phyloP scores from a whole-genome alignment of 1,284 basidiomycete species.

The Cystobasidiaceae sp. region DNA sequence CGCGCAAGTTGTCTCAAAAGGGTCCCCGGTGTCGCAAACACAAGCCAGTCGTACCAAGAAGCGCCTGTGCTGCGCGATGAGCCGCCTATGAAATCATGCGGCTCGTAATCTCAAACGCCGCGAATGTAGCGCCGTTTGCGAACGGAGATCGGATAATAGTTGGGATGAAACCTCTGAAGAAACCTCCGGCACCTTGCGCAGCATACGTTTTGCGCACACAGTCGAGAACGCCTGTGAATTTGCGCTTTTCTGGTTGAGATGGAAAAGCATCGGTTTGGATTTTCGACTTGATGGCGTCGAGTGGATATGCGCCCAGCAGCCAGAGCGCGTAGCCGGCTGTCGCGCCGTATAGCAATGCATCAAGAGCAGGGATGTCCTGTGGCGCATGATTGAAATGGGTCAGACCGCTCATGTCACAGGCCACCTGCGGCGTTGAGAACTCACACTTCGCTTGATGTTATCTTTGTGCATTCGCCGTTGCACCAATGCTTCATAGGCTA shows the following conservation, averaged over 20 bases:
- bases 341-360: conserved; percentile 77
- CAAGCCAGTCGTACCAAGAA: too few species aligned
- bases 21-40: too few species aligned
- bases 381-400: conserved; percentile 45
- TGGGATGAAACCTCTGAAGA: conserved; percentile 81
- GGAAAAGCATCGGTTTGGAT: conserved; percentile 83
- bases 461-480: conserved; percentile 71
- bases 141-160: conserved; percentile 87
- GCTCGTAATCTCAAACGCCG: conserved; percentile 83
- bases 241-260: conserved; percentile 52
- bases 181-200: conserved; percentile 74
- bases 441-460: conserved; percentile 52
- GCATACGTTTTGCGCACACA: conserved; percentile 76
- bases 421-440: conserved; percentile 6
- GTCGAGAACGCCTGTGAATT: conserved; percentile 74
- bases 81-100: conserved; percentile 49
- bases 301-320: conserved; percentile 59
- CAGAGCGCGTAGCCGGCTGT: conserved; percentile 75
- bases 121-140: conserved; percentile 88
- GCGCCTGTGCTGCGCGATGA: too few species aligned
- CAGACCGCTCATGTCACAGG: conserved; percentile 1
- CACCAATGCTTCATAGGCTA: conserved; percentile 87
- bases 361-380: conserved; percentile 68
- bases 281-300: conserved; percentile 90
- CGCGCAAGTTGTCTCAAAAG: too few species aligned